Base-by-base conservation (phyloP, 1,284 basidiomycete species). In the Gastroboletus turbinatus region DNA sequence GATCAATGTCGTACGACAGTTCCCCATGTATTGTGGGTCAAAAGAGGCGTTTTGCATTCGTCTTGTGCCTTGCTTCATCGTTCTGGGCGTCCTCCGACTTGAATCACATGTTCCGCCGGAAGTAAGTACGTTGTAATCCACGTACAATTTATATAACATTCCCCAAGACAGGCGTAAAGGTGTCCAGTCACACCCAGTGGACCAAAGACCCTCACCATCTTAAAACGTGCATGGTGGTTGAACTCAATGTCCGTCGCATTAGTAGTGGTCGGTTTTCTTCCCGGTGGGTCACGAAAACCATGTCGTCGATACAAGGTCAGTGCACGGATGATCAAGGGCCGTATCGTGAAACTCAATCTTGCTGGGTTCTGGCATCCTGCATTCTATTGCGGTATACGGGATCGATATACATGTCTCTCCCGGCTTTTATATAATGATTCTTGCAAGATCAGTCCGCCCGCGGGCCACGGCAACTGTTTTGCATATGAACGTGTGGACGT, bases 401-500 rank as follows among this genome's bases (percentile, higher is more conserved):
- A 32, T 39, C 38, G 19, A 39, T 25, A 23, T 29, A 33, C n/a
- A 49, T 19, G 8, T 47, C 44, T 58, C 43, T 40, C 27, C 40
- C 38, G 57, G 46, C 33, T 42, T 43, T 19, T 16, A 30, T 23
- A 25, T 32, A 25, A 45, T 35, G 25, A 14, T 21, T 36, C 60
- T 11, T 49, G 33, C 29, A 36, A 1, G 30, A 30, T 33, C 44
- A 16, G 46, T 14, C 44, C 21, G 21, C 46, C n/a, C 42, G 46
- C 29, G 32, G n/a, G 42, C 27, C 48, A 16, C 39, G 21, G 38
- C 23, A 16, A 45, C 19, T 32, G 44, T 46, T 29, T 48, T 30
- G 42, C 56, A 45, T 52, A 46, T 52, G 53, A 48, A 30, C 42
- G 38, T 32, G 44, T 19, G 60, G 50, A 45, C n/a, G 19, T 36